These are phyloP conservation scores for Lasiodiplodia theobromae DNA, from an alignment of 2,329 filamentous ascomycete species.

Conservation along the genomic window DNA sequence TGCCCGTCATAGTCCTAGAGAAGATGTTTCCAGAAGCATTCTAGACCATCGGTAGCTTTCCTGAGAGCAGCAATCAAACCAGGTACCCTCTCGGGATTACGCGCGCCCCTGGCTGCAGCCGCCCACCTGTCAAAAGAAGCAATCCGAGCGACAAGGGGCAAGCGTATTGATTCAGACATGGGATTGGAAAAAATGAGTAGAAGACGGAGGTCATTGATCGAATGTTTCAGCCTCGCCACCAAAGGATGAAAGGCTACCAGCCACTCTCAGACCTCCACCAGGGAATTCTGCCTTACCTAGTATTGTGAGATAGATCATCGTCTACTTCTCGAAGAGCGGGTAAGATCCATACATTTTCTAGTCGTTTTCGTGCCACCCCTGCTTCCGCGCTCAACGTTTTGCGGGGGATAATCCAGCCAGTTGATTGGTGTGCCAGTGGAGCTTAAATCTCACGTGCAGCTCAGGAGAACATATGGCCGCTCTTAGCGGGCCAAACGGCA, in stretches of 20 bases:
- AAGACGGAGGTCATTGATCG: background rate
- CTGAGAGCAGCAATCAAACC: background rate
- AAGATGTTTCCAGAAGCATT: slow-evolving; percentile 11
- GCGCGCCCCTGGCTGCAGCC: background rate
- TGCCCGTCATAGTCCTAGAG: background rate
- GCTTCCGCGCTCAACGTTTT: background rate
- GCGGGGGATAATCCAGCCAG: background rate
- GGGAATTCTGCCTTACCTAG: background rate
- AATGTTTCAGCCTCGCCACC: background rate
- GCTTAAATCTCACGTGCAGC: slow-evolving; percentile 5
- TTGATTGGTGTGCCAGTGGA: background rate
- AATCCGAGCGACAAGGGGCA: background rate
- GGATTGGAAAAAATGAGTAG: background rate
- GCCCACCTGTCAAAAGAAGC: no score
- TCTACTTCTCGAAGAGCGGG: background rate
- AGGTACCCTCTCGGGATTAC: background rate
- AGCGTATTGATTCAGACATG: background rate
- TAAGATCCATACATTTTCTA: background rate
- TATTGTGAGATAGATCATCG: background rate
- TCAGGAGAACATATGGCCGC: background rate
- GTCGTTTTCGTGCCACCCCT: background rate
- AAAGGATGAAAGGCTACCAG: background rate
- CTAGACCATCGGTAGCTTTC: background rate
- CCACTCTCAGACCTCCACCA: background rate
- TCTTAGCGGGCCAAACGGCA: background rate